Base-by-base conservation (phyloP, 257 asterid genomes). In the Nicotiana undulata region DNA sequence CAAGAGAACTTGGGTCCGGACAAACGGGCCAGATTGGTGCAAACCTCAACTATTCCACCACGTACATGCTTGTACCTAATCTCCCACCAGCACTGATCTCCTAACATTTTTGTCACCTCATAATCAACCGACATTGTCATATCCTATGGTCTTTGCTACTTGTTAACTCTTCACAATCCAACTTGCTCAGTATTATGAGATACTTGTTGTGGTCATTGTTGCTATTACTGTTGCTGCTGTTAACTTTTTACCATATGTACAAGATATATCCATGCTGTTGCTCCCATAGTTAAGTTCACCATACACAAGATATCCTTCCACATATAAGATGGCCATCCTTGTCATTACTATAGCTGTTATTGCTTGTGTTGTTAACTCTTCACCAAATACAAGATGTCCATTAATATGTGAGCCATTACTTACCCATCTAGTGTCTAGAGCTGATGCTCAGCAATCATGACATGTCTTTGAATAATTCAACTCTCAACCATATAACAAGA, bases 41-140 rank as follows among this genome's bases (percentile, higher is more conserved):
- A 11, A 11, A 10, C 32, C 18, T 37, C n/a, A 4, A 40, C n/a
- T n/a, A 37, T 68, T 68, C 76, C 6, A 11, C n/a, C 1, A 2
- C 12, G 17, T 53, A n/a, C 55, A 11, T n/a, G 55, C 55, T 67
- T 40, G 46, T 40, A 18, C 22, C 60, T 40, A 2, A 10, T 7
- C 46, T 66, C 52, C 29, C 75, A 18, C 75, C 29, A 37, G 10
- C 55, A 68, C 44, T 0, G 3, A 5, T 5, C 77, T 79, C 82
- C 46, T 51, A 51, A 66, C 51, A 52, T 58, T 67, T 58, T 56
- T 75, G 79, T 24, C 77, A 79, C 52, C 64, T 75, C 58, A 40
- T 63, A 81, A 65, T 18, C 53, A 83, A 75, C 18, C 40, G 61
- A 79, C 63, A 84, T 49, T 22, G 31, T 32, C 46, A 76, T 40